Conservation (phyloP, 352 stramenopile genomes). For the Thalassiosira exigua region DNA sequence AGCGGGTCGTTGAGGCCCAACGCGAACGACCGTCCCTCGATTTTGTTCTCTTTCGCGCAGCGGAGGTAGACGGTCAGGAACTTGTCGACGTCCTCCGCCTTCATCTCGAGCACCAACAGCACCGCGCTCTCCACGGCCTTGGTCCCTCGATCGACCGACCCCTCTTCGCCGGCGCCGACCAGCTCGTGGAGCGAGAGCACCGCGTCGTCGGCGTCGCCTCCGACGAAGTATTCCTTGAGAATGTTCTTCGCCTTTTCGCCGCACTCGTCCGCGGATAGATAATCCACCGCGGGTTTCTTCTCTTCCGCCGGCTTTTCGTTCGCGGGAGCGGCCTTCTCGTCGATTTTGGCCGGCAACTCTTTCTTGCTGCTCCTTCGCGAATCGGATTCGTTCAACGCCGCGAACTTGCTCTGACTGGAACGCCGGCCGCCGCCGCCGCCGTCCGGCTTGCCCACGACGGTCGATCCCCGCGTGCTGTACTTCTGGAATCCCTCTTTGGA, state of each 20-base stretch:
- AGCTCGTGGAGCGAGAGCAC: constrained; percentile 78
- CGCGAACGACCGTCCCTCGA: constrained; percentile 52
- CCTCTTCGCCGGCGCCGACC: constrained; percentile 56
- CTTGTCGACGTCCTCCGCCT: constrained; percentile 71
- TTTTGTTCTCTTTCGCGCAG: constrained; percentile 66
- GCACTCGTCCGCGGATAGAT: constrained; percentile 63
- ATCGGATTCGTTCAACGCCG: constrained; percentile 30
- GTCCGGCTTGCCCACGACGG: constrained; percentile 11
- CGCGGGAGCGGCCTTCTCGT: constrained; percentile 14
- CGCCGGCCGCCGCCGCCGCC: neutral
- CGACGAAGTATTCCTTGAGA: constrained; percentile 81
- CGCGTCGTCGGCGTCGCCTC: constrained; percentile 74
- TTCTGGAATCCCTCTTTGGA: constrained; percentile 38
- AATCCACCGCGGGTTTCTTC: constrained; percentile 39
- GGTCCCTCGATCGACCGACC: constrained; percentile 62
- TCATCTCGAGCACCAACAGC: constrained; percentile 83
- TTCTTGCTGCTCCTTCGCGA: constrained; percentile 48
- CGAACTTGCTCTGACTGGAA: constrained; percentile 41
- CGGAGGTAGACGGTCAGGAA: constrained; percentile 58
- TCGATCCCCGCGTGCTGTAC: constrained; percentile 34
- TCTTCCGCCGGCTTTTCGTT: constrained; percentile 6
- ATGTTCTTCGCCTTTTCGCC: constrained; percentile 70
- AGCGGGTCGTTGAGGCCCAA: constrained; percentile 74
- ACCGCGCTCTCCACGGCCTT: constrained; percentile 68
- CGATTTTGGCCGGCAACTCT: constrained; percentile 45